Conservation (phyloP, 345 rosid genomes). For the Turnera subulata region DNA sequence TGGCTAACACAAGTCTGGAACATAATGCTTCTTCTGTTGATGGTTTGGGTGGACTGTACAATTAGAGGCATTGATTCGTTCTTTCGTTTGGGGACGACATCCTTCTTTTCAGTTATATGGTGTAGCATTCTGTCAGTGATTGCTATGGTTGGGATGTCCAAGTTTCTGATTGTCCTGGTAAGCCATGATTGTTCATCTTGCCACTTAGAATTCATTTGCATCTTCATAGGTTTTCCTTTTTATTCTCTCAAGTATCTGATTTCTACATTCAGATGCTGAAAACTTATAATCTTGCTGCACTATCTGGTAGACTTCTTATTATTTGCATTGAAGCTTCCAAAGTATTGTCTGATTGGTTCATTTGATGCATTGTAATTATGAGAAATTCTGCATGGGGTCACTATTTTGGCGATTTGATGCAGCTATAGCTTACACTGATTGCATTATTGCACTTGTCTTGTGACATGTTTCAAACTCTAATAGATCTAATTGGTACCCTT, state of each 20-base stretch:
- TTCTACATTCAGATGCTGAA: background rate
- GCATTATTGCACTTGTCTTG: background rate
- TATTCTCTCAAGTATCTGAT: too few relatives aligned
- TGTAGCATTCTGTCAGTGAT: constrained; percentile 76
- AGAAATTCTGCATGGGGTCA: background rate
- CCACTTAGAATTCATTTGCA: background rate
- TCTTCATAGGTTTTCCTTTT: background rate
- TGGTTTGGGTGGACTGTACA: constrained; percentile 89
- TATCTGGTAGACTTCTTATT: too few relatives aligned
- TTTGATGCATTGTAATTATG: background rate
- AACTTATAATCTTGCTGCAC: background rate
- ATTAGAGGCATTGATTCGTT: constrained; percentile 85
- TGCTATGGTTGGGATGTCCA: constrained; percentile 72
- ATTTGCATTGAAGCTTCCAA: too few relatives aligned
- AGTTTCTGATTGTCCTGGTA: constrained; percentile 69
- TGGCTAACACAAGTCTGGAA: constrained; percentile 69
- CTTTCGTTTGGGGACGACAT: constrained; percentile 77
- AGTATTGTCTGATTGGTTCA: too few relatives aligned
- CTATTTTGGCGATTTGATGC: too few relatives aligned
- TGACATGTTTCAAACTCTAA: background rate
- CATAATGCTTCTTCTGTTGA: constrained; percentile 58
- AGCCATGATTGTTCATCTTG: constrained; percentile 28
- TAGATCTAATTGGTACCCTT: background rate
- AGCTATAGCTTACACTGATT: background rate
- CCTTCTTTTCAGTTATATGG: constrained; percentile 83